phyloP scores from a whole-genome alignment of 1,284 basidiomycete genomes.

The Ceratobasidium sp. region DNA sequence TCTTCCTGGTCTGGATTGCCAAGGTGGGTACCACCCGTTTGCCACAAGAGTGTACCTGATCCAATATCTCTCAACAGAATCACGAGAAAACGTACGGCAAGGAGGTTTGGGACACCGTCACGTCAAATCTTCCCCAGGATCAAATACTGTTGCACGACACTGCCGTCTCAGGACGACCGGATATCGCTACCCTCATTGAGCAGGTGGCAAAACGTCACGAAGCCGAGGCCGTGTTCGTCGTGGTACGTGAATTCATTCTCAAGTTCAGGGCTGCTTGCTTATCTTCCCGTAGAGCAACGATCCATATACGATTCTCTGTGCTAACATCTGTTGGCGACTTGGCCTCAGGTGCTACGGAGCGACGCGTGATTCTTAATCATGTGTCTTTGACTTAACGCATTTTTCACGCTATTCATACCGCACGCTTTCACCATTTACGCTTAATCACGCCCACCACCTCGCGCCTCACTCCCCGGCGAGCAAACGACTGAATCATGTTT shows the following conservation, averaged over 20 bases:
- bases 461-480: no score
- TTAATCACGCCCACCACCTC: not conserved
- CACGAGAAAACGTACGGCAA: constrained; percentile 35
- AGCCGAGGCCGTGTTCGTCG: constrained; percentile 36
- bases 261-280: not conserved
- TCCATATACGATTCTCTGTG: constrained; percentile 34
- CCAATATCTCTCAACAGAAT: constrained; percentile 8
- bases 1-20: constrained; percentile 33
- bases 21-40: constrained; percentile 5
- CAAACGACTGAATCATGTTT: constrained; percentile 12
- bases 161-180: constrained; percentile 21
- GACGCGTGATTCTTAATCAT: constrained; percentile 30
- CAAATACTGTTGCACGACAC: constrained; percentile 35
- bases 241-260: not conserved
- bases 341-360: constrained; percentile 35
- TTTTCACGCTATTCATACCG: not conserved
- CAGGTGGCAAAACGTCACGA: constrained; percentile 23
- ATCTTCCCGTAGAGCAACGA: constrained; percentile 27
- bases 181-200: constrained; percentile 26
- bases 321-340: constrained; percentile 38
- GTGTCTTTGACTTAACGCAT: not conserved
- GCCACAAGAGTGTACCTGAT: not conserved
- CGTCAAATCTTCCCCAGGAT: constrained; percentile 27
- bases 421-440: not conserved
- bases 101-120: constrained; percentile 34